A percentile compares a stretch with the other conserved stretches of the same genome.
Evolutionary conservation across 305 asterid species (phyloP).

Genomic region (Withania somnifera): DNA sequence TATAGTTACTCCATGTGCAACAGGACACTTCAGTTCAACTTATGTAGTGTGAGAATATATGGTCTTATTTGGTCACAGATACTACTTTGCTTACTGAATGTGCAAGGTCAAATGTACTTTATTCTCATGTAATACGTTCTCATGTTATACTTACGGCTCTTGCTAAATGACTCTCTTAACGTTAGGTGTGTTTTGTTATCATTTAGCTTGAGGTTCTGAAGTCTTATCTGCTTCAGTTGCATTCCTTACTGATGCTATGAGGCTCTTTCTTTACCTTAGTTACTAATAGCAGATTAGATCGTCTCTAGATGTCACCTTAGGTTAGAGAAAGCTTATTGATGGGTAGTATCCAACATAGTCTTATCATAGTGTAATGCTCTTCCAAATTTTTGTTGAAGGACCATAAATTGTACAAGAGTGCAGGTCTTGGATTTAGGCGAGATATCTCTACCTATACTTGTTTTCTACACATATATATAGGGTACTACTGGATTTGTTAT

Average conservation of each 20-base stretch:
- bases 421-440: background rate
- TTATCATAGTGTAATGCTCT: background rate
- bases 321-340: background rate
- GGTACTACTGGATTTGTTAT: background rate
- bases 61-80: conserved; percentile 13
- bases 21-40: conserved; percentile 6
- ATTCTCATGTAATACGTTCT: background rate
- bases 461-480: background rate
- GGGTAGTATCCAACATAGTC: background rate
- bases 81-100: conserved; percentile 1
- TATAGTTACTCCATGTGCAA: conserved; percentile 8
- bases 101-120: background rate
- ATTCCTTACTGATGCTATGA: background rate
- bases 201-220: background rate
- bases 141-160: background rate
- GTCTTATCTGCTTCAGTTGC: background rate
- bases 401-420: background rate
- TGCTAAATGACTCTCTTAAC: background rate
- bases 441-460: background rate
- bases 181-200: background rate
- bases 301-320: background rate
- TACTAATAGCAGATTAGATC: background rate
- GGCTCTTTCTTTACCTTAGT: background rate
- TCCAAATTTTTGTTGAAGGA: background rate
- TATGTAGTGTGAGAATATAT: conserved; percentile 13